Evolutionary conservation across 2,329 filamentous ascomycete genomes (phyloP).

Genomic region (Aquanectria penicillioides): DNA sequence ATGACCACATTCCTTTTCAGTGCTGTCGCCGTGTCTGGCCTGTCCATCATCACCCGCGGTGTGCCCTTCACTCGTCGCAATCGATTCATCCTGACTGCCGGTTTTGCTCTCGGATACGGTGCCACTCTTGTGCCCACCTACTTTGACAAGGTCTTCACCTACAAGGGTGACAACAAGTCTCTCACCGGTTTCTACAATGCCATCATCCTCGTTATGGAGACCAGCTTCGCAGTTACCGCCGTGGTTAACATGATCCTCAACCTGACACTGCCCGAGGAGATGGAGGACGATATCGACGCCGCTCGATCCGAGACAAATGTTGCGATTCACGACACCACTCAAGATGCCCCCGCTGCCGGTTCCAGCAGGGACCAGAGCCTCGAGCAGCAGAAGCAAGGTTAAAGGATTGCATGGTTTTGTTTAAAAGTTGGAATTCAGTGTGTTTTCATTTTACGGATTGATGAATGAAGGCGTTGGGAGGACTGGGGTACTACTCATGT

Average conservation of each 20-base stretch:
- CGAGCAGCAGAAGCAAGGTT: conserved; percentile 22
- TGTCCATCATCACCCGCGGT: conserved; percentile 76
- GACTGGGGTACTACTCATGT: neutral
- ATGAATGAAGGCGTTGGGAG: conserved; percentile 16
- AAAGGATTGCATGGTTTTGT: neutral
- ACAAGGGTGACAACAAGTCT: conserved; percentile 72
- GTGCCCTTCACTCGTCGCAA: conserved; percentile 82
- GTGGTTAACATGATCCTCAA: conserved; percentile 80
- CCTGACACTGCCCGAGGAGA: conserved; percentile 75
- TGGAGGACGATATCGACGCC: conserved; percentile 65
- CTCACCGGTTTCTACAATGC: conserved; percentile 81
- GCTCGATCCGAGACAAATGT: conserved; percentile 31
- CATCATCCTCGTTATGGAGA: conserved; percentile 77
- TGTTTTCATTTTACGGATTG: conserved; percentile 1
- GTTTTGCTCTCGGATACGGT: conserved; percentile 77
- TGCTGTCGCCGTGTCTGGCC: conserved; percentile 79
- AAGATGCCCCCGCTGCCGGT: conserved; percentile 15
- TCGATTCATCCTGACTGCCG: conserved; percentile 82
- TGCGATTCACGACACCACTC: conserved; percentile 20
- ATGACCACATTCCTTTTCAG: conserved; percentile 86
- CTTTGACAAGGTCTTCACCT: conserved; percentile 78
- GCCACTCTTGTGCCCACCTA: conserved; percentile 74
- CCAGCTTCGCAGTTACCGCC: conserved; percentile 79
- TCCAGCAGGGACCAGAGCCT: conserved; percentile 23
- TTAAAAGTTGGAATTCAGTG: neutral